Percentiles rank a stretch among this genome's conserved stretches.
phyloP scores from a whole-genome alignment of 2,329 filamentous ascomycete genomes.

The Neonectria punicea region DNA sequence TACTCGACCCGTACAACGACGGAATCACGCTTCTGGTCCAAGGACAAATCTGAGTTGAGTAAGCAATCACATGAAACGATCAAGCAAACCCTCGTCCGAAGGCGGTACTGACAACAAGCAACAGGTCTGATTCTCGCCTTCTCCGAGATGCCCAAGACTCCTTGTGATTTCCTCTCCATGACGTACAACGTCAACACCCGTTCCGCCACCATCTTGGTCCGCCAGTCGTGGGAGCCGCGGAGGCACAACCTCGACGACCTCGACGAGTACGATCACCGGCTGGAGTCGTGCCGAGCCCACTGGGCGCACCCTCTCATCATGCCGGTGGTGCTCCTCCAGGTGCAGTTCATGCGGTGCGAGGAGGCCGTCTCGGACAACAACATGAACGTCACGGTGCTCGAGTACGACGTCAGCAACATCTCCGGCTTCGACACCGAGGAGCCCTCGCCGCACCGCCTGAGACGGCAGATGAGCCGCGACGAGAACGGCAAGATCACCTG shows the following conservation, averaged over 20 bases:
- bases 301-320: slow-evolving; percentile 59
- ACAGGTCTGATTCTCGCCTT: slow-evolving; percentile 57
- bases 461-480: slow-evolving; percentile 37
- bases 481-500: slow-evolving; percentile 43
- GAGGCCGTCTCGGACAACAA: slow-evolving; percentile 57
- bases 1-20: slow-evolving; percentile 52
- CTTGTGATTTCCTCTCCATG: slow-evolving; percentile 60
- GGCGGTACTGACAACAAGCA: not conserved
- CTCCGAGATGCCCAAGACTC: slow-evolving; percentile 55
- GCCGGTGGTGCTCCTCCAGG: slow-evolving; percentile 58
- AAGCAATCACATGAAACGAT: not conserved
- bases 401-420: slow-evolving; percentile 55
- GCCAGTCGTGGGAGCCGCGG: slow-evolving; percentile 56
- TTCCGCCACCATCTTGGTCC: slow-evolving; percentile 53
- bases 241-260: slow-evolving; percentile 55
- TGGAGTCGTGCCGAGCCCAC: slow-evolving; percentile 56
- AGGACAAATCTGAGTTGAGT: slow-evolving; percentile 50
- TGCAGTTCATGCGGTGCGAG: slow-evolving; percentile 57
- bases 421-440: slow-evolving; percentile 52
- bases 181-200: slow-evolving; percentile 54
- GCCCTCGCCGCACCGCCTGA: slow-evolving; percentile 37
- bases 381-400: slow-evolving; percentile 53
- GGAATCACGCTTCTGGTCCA: slow-evolving; percentile 54
- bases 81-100: not conserved
- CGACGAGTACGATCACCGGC: slow-evolving; percentile 57